Percentiles rank a stretch among this genome's conserved stretches.
Conservation (phyloP, 2,329 filamentous ascomycete genomes). For the Xylariomycetidae sp. region DNA sequence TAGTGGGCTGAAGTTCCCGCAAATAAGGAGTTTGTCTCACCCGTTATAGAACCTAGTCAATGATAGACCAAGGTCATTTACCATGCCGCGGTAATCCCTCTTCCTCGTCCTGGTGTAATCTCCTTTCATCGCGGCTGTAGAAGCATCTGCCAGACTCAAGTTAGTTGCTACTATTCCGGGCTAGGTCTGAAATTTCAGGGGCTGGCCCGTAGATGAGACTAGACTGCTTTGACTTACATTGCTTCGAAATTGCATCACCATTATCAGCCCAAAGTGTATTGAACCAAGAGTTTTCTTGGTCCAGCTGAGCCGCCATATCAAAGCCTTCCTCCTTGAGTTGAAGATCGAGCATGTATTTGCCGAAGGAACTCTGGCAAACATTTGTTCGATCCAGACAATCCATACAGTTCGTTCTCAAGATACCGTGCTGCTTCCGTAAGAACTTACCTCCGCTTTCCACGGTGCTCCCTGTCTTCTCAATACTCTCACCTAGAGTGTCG, state of each 20-base stretch:
- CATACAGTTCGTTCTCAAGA: conserved; percentile 97
- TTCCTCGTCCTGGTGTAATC: conserved; percentile 92
- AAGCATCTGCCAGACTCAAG: conserved; percentile 53
- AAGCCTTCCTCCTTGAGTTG: conserved; percentile 75
- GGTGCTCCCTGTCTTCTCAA: conserved; percentile 70
- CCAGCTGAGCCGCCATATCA: conserved; percentile 67
- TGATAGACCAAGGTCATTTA: conserved; percentile 88
- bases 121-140: conserved; percentile 91
- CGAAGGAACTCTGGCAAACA: conserved; percentile 90
- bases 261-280: conserved; percentile 98
- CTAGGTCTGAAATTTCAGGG: no score
- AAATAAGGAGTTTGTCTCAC: conserved; percentile 34
- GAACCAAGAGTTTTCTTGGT: conserved; percentile 86
- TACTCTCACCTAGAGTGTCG: conserved; percentile 59
- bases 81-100: conserved; percentile 81
- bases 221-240: conserved; percentile 54
- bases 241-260: conserved; percentile 89
- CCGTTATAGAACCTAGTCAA: conserved; percentile 70
- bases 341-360: conserved; percentile 71
- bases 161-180: no score
- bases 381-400: conserved; percentile 96
- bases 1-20: not conserved
- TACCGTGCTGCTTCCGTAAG: conserved; percentile 58
- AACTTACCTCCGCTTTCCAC: conserved; percentile 45
- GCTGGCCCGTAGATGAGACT: no score